phyloP scores from a whole-genome alignment of 2,329 filamentous ascomycete genomes.

The Dothideomycetes sp. region DNA sequence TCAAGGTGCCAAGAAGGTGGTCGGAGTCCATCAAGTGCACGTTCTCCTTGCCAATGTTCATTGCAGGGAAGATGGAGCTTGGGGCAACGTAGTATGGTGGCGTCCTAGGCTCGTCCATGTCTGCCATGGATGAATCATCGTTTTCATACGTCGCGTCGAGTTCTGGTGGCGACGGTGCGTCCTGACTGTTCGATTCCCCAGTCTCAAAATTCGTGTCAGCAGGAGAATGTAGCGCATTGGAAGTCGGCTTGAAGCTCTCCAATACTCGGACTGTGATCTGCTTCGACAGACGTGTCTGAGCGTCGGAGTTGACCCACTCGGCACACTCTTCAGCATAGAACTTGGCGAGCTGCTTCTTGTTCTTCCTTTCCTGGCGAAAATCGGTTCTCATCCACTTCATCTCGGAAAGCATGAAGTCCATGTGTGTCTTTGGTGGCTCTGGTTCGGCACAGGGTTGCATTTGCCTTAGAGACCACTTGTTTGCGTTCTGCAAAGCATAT shows the following conservation, averaged over 20 bases:
- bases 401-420: slow-evolving; percentile 78
- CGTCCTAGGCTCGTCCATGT: slow-evolving; percentile 8
- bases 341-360: slow-evolving; percentile 74
- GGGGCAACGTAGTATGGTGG: slow-evolving; percentile 9
- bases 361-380: slow-evolving; percentile 86
- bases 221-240: slow-evolving; percentile 13
- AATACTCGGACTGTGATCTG: slow-evolving; percentile 50
- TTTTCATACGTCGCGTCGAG: slow-evolving; percentile 5
- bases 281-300: slow-evolving; percentile 53
- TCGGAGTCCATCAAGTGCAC: slow-evolving; percentile 9
- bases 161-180: slow-evolving; percentile 6
- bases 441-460: slow-evolving; percentile 78
- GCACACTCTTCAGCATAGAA: slow-evolving; percentile 75
- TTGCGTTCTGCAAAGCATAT: slow-evolving; percentile 80
- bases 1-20: slow-evolving; percentile 47
- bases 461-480: slow-evolving; percentile 87
- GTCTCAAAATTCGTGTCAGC: slow-evolving; percentile 9
- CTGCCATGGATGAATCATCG: slow-evolving; percentile 5
- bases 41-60: slow-evolving; percentile 8
- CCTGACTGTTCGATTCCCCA: slow-evolving; percentile 5
- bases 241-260: slow-evolving; percentile 22
- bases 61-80: slow-evolving; percentile 8
- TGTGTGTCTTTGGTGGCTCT: slow-evolving; percentile 62
- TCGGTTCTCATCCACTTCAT: slow-evolving; percentile 98
- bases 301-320: slow-evolving; percentile 60